These are phyloP conservation scores for Penicillium steckii DNA, from an alignment of 495 filamentous ascomycete species.

Conservation along the genomic window DNA sequence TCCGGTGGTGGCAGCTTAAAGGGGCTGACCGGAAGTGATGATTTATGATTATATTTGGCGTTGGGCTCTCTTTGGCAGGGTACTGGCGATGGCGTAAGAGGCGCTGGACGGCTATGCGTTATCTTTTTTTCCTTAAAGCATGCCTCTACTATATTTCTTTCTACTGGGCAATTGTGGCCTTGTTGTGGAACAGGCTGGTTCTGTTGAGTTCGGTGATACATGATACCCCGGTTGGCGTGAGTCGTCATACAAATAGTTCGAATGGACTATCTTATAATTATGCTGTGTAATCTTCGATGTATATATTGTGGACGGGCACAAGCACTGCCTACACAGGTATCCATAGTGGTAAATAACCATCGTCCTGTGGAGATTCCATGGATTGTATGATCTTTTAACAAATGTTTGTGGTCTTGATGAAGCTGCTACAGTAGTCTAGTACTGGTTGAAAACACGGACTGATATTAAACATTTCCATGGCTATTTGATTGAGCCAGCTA, in stretches of 20 bases:
- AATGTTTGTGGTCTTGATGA: no score
- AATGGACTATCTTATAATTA: neutral
- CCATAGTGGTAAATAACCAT: no score
- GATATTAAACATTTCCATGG: no score
- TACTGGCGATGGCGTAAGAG: neutral
- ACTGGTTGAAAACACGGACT: no score
- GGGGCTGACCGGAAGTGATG: neutral
- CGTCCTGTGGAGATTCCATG: no score
- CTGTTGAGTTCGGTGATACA: conserved; percentile 24
- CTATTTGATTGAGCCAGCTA: no score
- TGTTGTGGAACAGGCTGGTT: conserved; percentile 18
- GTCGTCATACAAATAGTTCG: neutral
- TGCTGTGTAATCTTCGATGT: no score
- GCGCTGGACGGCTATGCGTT: conserved; percentile 8
- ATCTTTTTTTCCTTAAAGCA: conserved; percentile 1
- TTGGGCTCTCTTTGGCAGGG: conserved; percentile 8
- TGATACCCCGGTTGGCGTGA: conserved; percentile 27
- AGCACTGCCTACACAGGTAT: no score
- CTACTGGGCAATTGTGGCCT: neutral
- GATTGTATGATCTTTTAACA: no score
- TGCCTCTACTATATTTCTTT: conserved; percentile 4
- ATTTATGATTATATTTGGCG: conserved; percentile 7
- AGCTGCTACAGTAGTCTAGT: no score
- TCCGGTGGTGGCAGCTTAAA: conserved; percentile 14
- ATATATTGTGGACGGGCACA: no score